Conservation (phyloP, 2,329 filamentous ascomycete species). For the Hyphodiscus sp. region DNA sequence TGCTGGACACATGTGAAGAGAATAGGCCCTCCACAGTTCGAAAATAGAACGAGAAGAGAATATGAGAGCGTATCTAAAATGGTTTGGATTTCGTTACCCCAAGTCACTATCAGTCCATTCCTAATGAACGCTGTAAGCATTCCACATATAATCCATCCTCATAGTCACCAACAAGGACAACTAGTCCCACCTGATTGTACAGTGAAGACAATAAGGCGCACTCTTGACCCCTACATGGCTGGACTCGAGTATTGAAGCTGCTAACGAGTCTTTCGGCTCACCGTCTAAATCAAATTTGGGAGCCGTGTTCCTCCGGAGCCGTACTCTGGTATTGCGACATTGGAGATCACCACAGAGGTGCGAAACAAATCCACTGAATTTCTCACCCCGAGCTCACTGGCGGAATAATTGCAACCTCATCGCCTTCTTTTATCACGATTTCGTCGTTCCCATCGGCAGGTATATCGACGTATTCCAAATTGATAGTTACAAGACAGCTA, state of each 20-base stretch:
- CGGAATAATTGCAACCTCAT: conserved; percentile 83
- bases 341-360: background rate
- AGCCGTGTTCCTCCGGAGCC: background rate
- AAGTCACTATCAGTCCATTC: background rate
- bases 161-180: background rate
- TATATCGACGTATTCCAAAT: conserved; percentile 73
- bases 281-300: background rate
- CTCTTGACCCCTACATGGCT: no score
- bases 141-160: background rate
- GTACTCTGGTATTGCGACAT: background rate
- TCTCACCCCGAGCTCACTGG: conserved; percentile 76
- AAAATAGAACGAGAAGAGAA: background rate
- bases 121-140: background rate
- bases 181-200: background rate
- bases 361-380: background rate
- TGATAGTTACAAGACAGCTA: conserved; percentile 72
- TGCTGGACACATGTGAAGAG: background rate
- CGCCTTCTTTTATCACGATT: conserved; percentile 58
- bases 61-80: background rate
- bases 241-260: background rate
- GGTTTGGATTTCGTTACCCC: background rate
- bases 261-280: background rate
- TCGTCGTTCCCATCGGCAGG: conserved; percentile 34
- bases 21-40: no score
- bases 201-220: background rate